Evolutionary conservation across 805 yeast species (phyloP), one percentile per base, ranked within the genome.

Genomic region (Kazachstania viticola): DNA sequence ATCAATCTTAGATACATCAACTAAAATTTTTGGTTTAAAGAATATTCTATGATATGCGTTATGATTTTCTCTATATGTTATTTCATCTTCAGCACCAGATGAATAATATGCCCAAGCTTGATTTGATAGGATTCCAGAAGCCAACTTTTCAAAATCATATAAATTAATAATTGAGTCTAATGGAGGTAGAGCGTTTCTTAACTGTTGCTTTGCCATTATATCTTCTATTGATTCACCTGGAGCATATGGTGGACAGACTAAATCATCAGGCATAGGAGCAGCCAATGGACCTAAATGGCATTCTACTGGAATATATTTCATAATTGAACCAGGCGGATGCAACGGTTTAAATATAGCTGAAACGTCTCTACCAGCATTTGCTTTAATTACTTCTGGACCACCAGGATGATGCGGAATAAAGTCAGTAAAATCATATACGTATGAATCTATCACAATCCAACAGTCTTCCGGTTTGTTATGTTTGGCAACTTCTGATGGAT

Each of bases 81-180:
- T 72, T 60, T 88, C 97, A 55, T 88, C 97, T 56, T 88, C 96
- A 13, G 94, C 70, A 8, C 88, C 97, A 22, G 85, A 73, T 4
- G 93, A 79, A 53, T 85, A 88, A 57, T 88, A 88, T 11, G 91
- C 91, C 93, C 96, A 82, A 0, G 91, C 96, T 21, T 71, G 69
- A 34, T 72, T 74, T 19, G 82, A 70, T 65, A 88, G 63, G 21
- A 82, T 79, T 37, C 75, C 70, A 31, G 83, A 67, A 3, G 97
- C 96, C 28, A 88, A 73, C 45, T 71, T 69, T 55, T 88, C 97
- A 50, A 88, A 85, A 55, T 88, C 97, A 45, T 74, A 77, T 37
- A 83, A 46, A 48, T 91, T 88, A 51, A 75, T 73, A 36, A 87
- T 68, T 45, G 73, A 75, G 6, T 71, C 62, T 25, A 88, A 49